Base-by-base conservation (phyloP, 768 basidiomycete species). In the Tricholoma bakamatsutake region DNA sequence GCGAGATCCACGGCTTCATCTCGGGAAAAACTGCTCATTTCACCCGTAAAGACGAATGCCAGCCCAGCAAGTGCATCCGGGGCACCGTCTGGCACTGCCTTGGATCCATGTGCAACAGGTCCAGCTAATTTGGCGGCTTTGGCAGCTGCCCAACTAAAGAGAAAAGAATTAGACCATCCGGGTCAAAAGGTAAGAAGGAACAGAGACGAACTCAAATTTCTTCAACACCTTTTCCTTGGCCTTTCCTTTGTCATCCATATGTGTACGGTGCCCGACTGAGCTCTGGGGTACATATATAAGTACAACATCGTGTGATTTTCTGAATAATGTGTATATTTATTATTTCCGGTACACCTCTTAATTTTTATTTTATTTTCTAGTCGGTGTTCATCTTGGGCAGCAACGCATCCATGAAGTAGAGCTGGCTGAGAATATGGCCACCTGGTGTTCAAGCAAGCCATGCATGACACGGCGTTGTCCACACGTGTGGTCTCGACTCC, bases 1-100 rank as follows among this genome's bases (percentile, higher is more conserved):
- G 88, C 96, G 5, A 96, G 69, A 62, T 96, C 93, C 27, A 76
- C 67, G 0, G 91, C 87, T 61, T 97, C 94, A 2, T 98, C 92
- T 35, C 97, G 80, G 1, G 91, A 85, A 60, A 98, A 84, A 56
- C 87, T 88, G 47, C 79, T 82, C 46, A 98, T 71, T 62, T 99
- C 96, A 13, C 95, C 97, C 0, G 97, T 98, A 61, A 99, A 99
- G 18, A 99, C 96, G 64, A 99, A 88, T 0, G 92, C 80, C 21
- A 98, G 76, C 0, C 95, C 95, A 0, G 85, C 80, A 8, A 99
- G 76, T 65, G 90, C 93, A 62, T 87, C 80, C 0, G 81, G 80
- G 27, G 75, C 73, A 12, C 87, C 86, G 43, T 93, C 84, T 0
- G 90, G 90, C 18, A 90, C 79, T 12, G 81, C 76, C 64, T 88